These are phyloP conservation scores for Cornus controversa DNA, from an alignment of 148 eudicot genomes.

Conservation along the genomic window DNA sequence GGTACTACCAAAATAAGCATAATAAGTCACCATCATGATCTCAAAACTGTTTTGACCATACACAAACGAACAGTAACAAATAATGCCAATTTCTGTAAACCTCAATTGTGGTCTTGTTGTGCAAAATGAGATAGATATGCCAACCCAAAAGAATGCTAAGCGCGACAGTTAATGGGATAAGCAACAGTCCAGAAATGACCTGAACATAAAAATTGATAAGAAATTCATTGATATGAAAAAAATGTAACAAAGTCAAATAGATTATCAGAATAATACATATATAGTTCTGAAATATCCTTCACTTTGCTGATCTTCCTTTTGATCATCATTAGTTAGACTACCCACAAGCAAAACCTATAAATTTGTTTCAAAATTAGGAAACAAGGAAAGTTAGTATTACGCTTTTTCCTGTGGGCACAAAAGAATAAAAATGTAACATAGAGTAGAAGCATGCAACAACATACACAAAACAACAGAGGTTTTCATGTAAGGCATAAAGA, in stretches of 20 bases:
- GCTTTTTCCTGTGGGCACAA: not conserved
- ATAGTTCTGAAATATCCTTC: slow-evolving; percentile 62
- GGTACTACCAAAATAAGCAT: slow-evolving; percentile 51
- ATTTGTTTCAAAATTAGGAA: not conserved
- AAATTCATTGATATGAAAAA: slow-evolving; percentile 6
- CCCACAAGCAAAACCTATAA: slow-evolving; percentile 86
- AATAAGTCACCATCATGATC: not conserved
- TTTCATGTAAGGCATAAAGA: not conserved
- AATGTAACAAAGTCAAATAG: not conserved
- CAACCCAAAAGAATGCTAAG: slow-evolving; percentile 74
- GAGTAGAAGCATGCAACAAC: not conserved
- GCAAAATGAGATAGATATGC: slow-evolving; percentile 79
- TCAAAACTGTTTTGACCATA: not conserved
- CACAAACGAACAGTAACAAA: slow-evolving; percentile 2
- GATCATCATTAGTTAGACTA: slow-evolving; percentile 54
- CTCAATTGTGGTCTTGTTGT: slow-evolving; percentile 96
- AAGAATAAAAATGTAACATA: not conserved
- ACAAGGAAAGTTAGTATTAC: slow-evolving; percentile 3
- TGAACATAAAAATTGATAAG: slow-evolving; percentile 28
- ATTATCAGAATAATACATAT: slow-evolving; percentile 46
- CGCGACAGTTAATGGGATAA: slow-evolving; percentile 70
- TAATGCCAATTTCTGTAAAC: slow-evolving; percentile 31
- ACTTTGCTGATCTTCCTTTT: slow-evolving; percentile 42
- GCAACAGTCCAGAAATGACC: slow-evolving; percentile 71
- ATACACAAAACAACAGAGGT: not conserved